Conservation (phyloP, 495 filamentous ascomycete species). For the Penicillium coprophilum region DNA sequence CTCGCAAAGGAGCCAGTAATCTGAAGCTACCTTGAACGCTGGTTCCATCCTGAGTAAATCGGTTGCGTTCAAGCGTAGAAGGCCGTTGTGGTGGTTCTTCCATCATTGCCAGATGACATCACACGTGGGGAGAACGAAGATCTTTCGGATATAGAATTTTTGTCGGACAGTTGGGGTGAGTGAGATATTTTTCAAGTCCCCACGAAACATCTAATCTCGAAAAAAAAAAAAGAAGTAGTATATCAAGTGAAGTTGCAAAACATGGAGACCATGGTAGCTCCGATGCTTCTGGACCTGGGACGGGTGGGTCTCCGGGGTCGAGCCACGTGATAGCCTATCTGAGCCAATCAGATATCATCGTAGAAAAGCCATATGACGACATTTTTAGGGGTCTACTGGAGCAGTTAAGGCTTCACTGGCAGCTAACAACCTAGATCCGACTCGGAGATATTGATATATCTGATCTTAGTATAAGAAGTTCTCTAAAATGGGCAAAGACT, state of each 20-base stretch:
- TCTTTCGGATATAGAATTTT: not conserved
- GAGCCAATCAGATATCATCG: not conserved
- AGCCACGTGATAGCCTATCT: not conserved
- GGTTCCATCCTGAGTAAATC: slow-evolving; percentile 4
- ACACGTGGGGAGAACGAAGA: not conserved
- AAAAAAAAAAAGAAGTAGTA: not conserved
- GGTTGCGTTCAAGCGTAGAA: slow-evolving; percentile 6
- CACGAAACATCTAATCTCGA: not conserved
- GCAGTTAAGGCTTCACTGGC: not conserved
- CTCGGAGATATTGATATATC: not conserved
- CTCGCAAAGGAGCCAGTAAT: not conserved
- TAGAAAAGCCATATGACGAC: not conserved
- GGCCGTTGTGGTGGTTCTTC: slow-evolving; percentile 1
- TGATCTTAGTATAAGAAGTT: not conserved
- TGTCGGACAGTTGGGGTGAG: not conserved
- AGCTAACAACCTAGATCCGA: not conserved
- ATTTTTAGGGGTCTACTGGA: not conserved
- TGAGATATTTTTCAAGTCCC: not conserved
- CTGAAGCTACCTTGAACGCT: not conserved
- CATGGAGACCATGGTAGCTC: not conserved
- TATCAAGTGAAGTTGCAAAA: not conserved
- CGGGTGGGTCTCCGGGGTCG: not conserved
- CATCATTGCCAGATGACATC: slow-evolving; percentile 6
- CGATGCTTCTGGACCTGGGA: not conserved
- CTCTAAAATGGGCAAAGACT: not conserved